Conservation (phyloP, 179 eudicot species). For the Heliamphora pulchella region DNA sequence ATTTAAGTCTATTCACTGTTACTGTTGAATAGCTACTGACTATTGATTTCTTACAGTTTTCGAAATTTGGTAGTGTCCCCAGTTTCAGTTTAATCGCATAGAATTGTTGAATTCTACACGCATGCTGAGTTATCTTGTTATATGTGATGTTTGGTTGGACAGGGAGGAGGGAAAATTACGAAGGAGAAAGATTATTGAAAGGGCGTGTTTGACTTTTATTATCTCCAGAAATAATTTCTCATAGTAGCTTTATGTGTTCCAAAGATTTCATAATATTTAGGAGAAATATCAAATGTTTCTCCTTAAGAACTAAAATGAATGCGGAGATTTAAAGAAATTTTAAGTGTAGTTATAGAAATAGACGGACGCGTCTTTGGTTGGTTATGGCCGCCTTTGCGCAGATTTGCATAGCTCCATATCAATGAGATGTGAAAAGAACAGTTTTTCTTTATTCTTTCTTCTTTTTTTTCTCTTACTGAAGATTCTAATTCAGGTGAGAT, state of each 20-base stretch:
- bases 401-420: background rate
- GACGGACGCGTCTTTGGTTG: background rate
- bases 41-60: background rate
- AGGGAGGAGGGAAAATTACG: background rate
- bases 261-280: background rate
- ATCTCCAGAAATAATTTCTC: background rate
- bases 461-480: too few species aligned
- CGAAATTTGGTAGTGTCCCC: background rate
- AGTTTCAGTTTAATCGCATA: background rate
- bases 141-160: background rate
- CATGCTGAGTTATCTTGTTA: background rate
- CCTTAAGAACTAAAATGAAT: background rate
- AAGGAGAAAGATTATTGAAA: background rate
- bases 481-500: too few species aligned
- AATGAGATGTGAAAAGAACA: background rate
- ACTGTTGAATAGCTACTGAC: background rate
- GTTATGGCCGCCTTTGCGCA: background rate
- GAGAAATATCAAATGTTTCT: background rate
- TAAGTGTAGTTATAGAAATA: background rate
- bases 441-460: too few species aligned
- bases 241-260: background rate
- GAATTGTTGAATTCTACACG: background rate
- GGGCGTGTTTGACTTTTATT: too few species aligned
- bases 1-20: background rate
- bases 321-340: background rate